Percentiles rank a stretch among this genome's conserved stretches.
phyloP scores from a whole-genome alignment of 768 basidiomycete species.

The Termitomyces sp. region DNA sequence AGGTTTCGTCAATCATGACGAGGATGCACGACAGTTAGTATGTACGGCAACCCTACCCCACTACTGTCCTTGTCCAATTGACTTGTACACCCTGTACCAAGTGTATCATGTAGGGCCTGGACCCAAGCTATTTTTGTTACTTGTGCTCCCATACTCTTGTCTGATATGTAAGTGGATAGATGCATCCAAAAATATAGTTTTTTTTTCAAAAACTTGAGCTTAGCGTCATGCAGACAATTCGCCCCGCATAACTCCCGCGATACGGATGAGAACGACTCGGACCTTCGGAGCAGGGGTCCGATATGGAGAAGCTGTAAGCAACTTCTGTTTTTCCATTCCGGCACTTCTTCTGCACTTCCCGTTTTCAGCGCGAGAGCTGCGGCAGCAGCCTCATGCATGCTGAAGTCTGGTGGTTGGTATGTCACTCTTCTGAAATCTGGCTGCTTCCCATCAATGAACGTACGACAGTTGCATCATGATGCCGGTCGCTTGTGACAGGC shows the following conservation, averaged over 20 bases:
- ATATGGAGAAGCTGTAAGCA: neutral
- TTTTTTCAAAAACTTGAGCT: neutral
- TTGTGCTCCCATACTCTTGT: neutral
- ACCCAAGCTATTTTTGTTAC: neutral
- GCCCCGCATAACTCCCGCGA: neutral
- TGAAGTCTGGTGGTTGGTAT: neutral
- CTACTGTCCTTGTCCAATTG: neutral
- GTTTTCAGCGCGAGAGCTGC: conserved; percentile 5
- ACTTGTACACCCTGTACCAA: neutral
- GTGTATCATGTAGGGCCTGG: neutral
- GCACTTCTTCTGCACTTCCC: neutral
- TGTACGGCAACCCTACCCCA: neutral
- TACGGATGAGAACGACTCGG: conserved; percentile 4
- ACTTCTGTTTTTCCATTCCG: neutral
- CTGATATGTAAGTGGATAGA: neutral
- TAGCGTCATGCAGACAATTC: neutral
- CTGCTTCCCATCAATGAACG: neutral
- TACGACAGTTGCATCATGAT: conserved; percentile 1
- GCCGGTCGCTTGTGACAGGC: neutral
- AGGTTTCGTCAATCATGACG: neutral
- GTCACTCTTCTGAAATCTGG: neutral
- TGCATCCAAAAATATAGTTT: neutral
- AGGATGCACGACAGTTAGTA: neutral
- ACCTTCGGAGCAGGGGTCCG: neutral
- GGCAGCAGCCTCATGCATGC: neutral